These are phyloP conservation scores for Debaryomycetaceae sp. DNA, from an alignment of 1,139 yeast species.

Conservation along the genomic window DNA sequence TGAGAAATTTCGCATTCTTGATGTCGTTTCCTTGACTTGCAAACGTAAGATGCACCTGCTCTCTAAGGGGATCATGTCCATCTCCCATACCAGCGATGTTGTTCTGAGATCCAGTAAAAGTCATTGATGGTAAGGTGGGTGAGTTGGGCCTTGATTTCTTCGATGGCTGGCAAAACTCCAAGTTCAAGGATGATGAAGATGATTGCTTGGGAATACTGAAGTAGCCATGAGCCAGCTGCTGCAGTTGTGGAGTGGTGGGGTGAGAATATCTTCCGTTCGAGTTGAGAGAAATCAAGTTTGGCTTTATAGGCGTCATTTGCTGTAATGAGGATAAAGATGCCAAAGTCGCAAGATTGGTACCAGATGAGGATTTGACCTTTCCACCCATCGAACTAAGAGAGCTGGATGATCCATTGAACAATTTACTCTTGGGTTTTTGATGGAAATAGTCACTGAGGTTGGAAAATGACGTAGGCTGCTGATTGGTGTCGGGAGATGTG, in stretches of 20 bases:
- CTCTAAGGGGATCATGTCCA: neutral
- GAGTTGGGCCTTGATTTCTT: conserved; percentile 77
- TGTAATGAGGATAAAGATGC: conserved; percentile 47
- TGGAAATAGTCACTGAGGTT: conserved; percentile 2
- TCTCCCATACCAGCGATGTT: neutral
- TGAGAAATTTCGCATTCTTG: conserved; percentile 7
- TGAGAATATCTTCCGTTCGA: conserved; percentile 6
- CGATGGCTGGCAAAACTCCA: conserved; percentile 48
- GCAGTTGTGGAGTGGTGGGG: conserved; percentile 12
- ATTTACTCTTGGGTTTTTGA: conserved; percentile 17
- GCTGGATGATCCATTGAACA: conserved; percentile 19
- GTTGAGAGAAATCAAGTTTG: conserved; percentile 3
- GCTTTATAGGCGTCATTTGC: conserved; percentile 49
- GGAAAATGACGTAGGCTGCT: conserved; percentile 2
- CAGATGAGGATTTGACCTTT: conserved; percentile 12
- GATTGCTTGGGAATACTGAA: conserved; percentile 11
- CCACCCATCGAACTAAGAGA: conserved; percentile 2
- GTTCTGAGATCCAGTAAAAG: conserved; percentile 34
- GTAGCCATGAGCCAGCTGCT: conserved; percentile 8
- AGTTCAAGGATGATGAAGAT: conserved; percentile 31
- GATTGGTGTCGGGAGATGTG: conserved; percentile 34
- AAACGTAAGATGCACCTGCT: neutral
- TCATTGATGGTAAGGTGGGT: conserved; percentile 18
- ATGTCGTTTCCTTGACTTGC: neutral
- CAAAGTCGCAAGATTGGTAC: conserved; percentile 3